phyloP scores from a whole-genome alignment of 148 eudicot genomes.

The Chenopodium album region DNA sequence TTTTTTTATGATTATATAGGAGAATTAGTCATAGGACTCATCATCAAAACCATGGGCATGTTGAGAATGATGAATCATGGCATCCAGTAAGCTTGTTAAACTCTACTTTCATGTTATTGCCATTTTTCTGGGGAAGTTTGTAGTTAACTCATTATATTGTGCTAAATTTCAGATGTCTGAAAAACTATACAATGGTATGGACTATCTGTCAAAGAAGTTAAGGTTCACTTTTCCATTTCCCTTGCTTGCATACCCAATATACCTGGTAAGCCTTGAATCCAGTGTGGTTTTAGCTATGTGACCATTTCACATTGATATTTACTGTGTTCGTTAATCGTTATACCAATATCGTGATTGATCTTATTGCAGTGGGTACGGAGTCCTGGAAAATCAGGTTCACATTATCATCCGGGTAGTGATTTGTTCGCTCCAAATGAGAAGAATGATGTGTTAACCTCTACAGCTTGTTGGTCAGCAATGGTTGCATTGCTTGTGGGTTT shows the following conservation, averaged over 20 bases:
- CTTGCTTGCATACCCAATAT: constrained; percentile 67
- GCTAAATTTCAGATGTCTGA: constrained; percentile 44
- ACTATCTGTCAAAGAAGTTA: constrained; percentile 42
- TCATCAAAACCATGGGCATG: constrained; percentile 85
- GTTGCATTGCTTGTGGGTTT: constrained; percentile 55
- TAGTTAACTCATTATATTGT: constrained; percentile 8
- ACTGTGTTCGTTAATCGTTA: background rate
- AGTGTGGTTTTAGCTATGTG: background rate
- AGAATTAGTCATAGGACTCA: constrained; percentile 86
- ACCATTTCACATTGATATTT: background rate
- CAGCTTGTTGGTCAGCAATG: constrained; percentile 74
- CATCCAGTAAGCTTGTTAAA: constrained; percentile 51
- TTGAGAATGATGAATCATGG: constrained; percentile 86
- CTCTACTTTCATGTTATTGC: too few relatives aligned
- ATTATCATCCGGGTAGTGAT: constrained; percentile 59
- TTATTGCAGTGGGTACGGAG: constrained; percentile 55
- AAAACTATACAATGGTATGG: constrained; percentile 51
- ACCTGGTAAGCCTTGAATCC: constrained; percentile 49
- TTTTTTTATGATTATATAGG: constrained; percentile 37
- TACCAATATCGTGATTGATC: background rate
- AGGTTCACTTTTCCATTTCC: constrained; percentile 73
- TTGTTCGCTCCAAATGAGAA: constrained; percentile 53
- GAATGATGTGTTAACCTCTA: constrained; percentile 62
- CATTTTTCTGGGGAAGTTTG: too few relatives aligned
- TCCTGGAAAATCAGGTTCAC: constrained; percentile 75